Conservation (phyloP, 768 basidiomycete species). For the Pholiota conissans region DNA sequence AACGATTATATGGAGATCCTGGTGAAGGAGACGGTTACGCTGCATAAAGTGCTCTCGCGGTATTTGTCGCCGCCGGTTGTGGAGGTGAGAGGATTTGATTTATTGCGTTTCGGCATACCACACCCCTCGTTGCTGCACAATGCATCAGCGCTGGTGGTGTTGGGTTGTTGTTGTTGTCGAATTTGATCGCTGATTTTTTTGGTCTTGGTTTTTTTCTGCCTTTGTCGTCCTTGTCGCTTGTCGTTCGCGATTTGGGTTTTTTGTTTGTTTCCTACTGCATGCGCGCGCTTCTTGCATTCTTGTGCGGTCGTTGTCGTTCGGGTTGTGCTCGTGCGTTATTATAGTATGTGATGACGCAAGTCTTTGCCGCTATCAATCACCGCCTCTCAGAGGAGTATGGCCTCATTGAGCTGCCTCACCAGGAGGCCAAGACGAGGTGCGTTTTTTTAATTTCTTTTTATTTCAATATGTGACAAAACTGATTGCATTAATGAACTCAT, state of each 20-base stretch:
- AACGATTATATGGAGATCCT: constrained; percentile 93
- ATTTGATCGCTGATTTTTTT: constrained; percentile 9
- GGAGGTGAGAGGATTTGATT: constrained; percentile 55
- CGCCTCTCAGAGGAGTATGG: constrained; percentile 85
- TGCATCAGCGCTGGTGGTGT: background rate
- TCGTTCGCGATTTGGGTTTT: no score
- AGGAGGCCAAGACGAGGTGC: constrained; percentile 85
- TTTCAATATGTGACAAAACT: no score
- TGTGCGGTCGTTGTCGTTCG: constrained; percentile 1
- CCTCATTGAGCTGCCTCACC: constrained; percentile 77
- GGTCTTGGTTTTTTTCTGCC: constrained; percentile 7
- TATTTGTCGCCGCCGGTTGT: constrained; percentile 80
- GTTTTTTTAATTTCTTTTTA: constrained; percentile 18
- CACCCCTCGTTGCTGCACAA: background rate
- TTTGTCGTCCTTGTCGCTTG: background rate
- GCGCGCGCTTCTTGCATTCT: no score
- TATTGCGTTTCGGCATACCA: background rate
- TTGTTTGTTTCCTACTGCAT: no score
- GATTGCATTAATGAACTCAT: background rate
- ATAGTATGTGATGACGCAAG: constrained; percentile 93
- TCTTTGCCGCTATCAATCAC: constrained; percentile 91
- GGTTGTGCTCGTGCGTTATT: constrained; percentile 5
- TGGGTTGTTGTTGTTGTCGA: background rate
- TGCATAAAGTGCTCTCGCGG: constrained; percentile 94
- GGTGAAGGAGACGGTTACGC: constrained; percentile 91